Base-by-base conservation (phyloP, 2,329 filamentous ascomycete genomes). In the Pseudovirgaria hyperparasitica region DNA sequence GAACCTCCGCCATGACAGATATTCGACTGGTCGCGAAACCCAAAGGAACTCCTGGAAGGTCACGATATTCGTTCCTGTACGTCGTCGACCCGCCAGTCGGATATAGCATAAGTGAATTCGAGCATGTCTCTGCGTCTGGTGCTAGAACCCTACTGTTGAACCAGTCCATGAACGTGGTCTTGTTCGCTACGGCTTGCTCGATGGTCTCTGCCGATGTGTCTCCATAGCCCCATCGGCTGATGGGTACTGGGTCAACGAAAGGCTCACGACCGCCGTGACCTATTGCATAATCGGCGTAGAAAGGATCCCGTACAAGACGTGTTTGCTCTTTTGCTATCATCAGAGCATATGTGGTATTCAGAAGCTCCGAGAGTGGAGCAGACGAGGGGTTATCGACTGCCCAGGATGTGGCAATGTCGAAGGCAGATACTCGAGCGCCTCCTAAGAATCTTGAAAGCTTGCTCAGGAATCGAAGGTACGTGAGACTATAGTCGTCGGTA, bases 51-150 rank as follows among this genome's bases (percentile, higher is more conserved):
- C 46, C 43, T 0, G 68, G 67, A 2, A 54, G 40, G 5, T 40
- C 42, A 4, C 40, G 33, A 34, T 66, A 67, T 4, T 40, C 36
- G 36, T 68, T 65, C 16, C 62, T 52, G 32, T 64, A 62, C 15
- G 42, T 60, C 33, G 46, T 45, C 15, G 33, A 54, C 35, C 40
- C 65, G 31, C 36, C 39, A 22, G 43, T 53, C 1, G 60, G 47
- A 33, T 71, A 70, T 9, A 72, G 42, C 11, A 69, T 33, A 0
- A 72, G 32, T 13, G 52, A 58, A 5, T 63, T 54, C 4, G 62
- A 66, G 44, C 68, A 72, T 1, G 58, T 60, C 16, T 55, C 30
- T 1, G 43, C 22, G 11, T 58, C 52, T 0, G 55, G 42, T 1
- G 52, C 39, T 12, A 70, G 50, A 5, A 70, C 52, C 5, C 60